Base-by-base conservation (phyloP, 441 rosid species). In the Eruca vesicaria region DNA sequence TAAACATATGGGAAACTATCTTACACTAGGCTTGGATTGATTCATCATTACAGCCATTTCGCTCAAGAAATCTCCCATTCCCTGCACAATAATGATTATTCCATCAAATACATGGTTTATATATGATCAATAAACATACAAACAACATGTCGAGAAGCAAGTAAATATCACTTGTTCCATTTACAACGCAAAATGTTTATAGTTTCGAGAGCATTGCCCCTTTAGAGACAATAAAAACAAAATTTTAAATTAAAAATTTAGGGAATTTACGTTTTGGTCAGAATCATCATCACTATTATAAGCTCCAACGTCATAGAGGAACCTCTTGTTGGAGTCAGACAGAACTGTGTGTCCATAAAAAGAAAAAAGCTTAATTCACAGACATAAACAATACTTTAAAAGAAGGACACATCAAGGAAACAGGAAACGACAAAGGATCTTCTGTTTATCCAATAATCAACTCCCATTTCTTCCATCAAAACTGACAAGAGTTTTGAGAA, bases 31-130 rank as follows among this genome's bases (percentile, higher is more conserved):
- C 83, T 90, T 84, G 1, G 88, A 84, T 61, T 90, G 93, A 80
- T 78, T 91, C 96, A 91, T 94, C 98, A 91, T 85, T 0, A 55
- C 60, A 7, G 90, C 93, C 98, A 94, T 91, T 80, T 91, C 97
- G 53, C 58, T 91, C 82, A 94, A 72, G 76, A 94, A 94, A 70
- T 87, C 97, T 36, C 96, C 97, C 98, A 91, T 93, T 2, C 90
- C 98, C 98, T 93, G 83, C 31, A 4, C 31, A 60, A 5, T 65
- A 28, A 36, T 18, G 3, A 23, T 23, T 23, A 23, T n/a, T 33
- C 21, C 21, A 48, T 29, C 12, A 69, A 4, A 0, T 41, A 64
- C 62, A 19, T 21, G 66, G 43, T 32, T 64, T 11, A 69, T n/a
- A 57, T 6, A 31, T 33, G n/a, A n/a, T 35, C 26, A 61, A 7